Evolutionary conservation across 495 filamentous ascomycete species (phyloP).

Genomic region (Tetracladium setigerum): DNA sequence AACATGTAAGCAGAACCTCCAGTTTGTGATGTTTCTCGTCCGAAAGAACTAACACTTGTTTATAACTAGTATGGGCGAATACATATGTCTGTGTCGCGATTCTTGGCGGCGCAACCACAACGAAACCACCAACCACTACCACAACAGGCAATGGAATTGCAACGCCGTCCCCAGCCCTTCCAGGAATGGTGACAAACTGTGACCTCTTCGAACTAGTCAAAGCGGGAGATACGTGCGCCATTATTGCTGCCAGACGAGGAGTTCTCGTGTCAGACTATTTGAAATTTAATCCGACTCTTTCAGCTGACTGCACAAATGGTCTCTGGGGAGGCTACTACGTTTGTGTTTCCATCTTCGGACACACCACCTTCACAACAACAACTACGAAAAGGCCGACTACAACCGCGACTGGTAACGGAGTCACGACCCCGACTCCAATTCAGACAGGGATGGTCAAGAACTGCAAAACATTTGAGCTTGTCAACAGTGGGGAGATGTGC

Average conservation of each 20-base stretch:
- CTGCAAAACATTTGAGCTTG: constrained; percentile 18
- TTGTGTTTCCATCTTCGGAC: not conserved
- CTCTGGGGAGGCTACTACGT: constrained; percentile 54
- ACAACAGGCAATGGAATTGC: constrained; percentile 5
- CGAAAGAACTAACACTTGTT: too few species aligned
- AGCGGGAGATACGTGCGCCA: constrained; percentile 13
- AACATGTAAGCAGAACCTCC: too few species aligned
- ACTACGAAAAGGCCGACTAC: constrained; percentile 2
- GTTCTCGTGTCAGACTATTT: too few species aligned
- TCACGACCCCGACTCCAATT: constrained; percentile 21
- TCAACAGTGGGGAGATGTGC: constrained; percentile 14
- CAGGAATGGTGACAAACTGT: constrained; percentile 17
- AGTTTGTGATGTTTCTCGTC: too few species aligned
- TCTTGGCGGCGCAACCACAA: not conserved
- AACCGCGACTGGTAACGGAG: constrained; percentile 6
- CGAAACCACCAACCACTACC: constrained; percentile 7
- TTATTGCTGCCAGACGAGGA: constrained; percentile 9
- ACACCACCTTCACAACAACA: not conserved
- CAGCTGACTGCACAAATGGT: too few species aligned
- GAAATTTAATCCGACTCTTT: too few species aligned
- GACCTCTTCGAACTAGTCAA: constrained; percentile 14
- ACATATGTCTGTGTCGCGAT: constrained; percentile 37
- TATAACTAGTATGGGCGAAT: too few species aligned
- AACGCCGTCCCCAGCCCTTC: constrained; percentile 22
- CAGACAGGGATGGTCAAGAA: constrained; percentile 16